Evolutionary conservation across 2,329 filamentous ascomycete genomes (phyloP).

Genomic region (Dactylellina haptotyla): DNA sequence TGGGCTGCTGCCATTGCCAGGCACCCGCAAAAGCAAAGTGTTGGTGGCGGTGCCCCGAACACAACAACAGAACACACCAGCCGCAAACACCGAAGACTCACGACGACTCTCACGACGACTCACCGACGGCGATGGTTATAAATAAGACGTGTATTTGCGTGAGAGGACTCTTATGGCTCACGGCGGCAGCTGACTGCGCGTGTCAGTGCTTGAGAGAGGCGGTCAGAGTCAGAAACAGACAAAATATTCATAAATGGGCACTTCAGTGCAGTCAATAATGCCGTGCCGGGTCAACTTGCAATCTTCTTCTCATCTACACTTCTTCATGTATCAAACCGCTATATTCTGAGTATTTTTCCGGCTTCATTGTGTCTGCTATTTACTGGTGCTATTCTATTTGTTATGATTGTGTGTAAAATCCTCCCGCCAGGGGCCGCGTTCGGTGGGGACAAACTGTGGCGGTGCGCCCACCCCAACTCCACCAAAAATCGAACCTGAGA

Average conservation of each 20-base stretch:
- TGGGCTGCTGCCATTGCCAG: no score
- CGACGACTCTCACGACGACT: slow-evolving; percentile 20
- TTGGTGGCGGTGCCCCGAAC: slow-evolving; percentile 22
- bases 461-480: slow-evolving; percentile 28
- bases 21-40: slow-evolving; percentile 18
- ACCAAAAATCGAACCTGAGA: slow-evolving; percentile 36
- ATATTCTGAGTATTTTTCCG: no score
- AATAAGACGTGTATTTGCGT: slow-evolving; percentile 24
- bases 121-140: slow-evolving; percentile 11
- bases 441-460: slow-evolving; percentile 43
- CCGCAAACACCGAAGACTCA: slow-evolving; percentile 48
- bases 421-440: background rate
- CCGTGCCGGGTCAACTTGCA: no score
- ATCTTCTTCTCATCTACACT: no score
- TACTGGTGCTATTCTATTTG: background rate
- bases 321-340: no score
- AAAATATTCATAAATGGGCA: no score
- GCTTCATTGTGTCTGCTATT: background rate
- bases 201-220: background rate
- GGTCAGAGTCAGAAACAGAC: background rate
- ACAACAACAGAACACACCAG: slow-evolving; percentile 28
- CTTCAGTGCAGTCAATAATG: no score
- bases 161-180: background rate
- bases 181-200: slow-evolving; percentile 29
- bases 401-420: background rate